Evolutionary conservation across 2,329 filamentous ascomycete species (phyloP).

Genomic region (Venturia carpophila): DNA sequence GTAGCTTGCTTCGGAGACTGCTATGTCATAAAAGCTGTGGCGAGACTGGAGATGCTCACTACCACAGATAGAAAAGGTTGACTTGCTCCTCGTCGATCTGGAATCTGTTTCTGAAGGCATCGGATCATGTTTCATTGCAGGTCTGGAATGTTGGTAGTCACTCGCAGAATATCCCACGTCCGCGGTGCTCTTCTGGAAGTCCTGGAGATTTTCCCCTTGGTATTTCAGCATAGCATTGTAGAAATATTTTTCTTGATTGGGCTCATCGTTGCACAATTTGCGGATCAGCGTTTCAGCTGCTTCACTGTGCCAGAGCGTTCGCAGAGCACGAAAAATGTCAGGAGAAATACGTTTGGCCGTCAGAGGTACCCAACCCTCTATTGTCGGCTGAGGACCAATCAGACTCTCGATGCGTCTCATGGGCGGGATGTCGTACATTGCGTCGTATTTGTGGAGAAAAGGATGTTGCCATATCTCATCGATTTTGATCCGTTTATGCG

Average conservation of each 20-base stretch:
- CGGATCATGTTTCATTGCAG: constrained; percentile 24
- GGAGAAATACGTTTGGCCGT: constrained; percentile 63
- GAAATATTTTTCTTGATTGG: constrained; percentile 88
- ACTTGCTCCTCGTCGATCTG: constrained; percentile 37
- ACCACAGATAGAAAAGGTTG: constrained; percentile 50
- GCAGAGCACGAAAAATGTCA: constrained; percentile 76
- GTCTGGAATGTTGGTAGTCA: constrained; percentile 72
- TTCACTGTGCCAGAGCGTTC: constrained; percentile 85
- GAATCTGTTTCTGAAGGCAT: constrained; percentile 28
- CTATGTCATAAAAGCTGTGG: constrained; percentile 43
- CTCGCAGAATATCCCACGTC: constrained; percentile 72
- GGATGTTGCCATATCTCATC: constrained; percentile 79
- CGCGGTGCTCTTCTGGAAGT: constrained; percentile 64
- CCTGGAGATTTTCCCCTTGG: constrained; percentile 74
- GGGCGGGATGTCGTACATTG: constrained; percentile 59
- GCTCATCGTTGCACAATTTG: constrained; percentile 50
- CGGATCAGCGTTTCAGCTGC: constrained; percentile 62
- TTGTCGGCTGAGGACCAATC: constrained; percentile 47
- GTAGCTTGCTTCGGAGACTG: constrained; percentile 57
- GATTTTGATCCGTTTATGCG: constrained; percentile 70
- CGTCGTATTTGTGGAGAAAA: constrained; percentile 73
- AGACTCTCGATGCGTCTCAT: constrained; percentile 42
- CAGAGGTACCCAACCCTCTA: constrained; percentile 55
- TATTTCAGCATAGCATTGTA: constrained; percentile 80
- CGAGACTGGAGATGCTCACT: constrained; percentile 44